Conservation (phyloP, 1,284 basidiomycete species). For the Ustilago esculenta region DNA sequence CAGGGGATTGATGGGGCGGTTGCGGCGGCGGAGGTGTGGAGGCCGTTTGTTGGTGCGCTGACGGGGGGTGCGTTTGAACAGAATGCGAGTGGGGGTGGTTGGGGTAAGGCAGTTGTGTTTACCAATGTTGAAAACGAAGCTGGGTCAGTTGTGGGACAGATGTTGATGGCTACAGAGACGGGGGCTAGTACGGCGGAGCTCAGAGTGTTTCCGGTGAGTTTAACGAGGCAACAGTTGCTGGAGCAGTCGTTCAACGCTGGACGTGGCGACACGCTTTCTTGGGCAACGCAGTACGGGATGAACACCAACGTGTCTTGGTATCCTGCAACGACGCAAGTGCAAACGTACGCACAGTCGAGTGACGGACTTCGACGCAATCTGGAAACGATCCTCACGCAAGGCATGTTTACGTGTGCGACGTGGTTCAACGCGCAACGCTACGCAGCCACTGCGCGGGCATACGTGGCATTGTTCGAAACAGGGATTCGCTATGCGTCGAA, state of each 20-base stretch:
- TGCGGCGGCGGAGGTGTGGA: slow-evolving; percentile 41
- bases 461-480: slow-evolving; percentile 32
- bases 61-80: slow-evolving; percentile 27
- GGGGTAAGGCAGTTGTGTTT: slow-evolving; percentile 37
- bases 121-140: slow-evolving; percentile 56
- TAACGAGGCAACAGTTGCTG: slow-evolving; percentile 23
- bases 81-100: background rate
- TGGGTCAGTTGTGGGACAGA: slow-evolving; percentile 24
- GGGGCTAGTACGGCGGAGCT: slow-evolving; percentile 8
- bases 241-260: slow-evolving; percentile 41
- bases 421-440: slow-evolving; percentile 47
- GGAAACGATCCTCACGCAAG: slow-evolving; percentile 46
- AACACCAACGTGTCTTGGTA: slow-evolving; percentile 8
- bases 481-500: slow-evolving; percentile 51
- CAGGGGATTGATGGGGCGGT: slow-evolving; percentile 22
- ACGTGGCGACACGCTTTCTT: slow-evolving; percentile 10
- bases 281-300: slow-evolving; percentile 13
- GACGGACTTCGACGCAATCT: slow-evolving; percentile 41
- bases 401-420: slow-evolving; percentile 46
- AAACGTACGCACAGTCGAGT: background rate
- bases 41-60: slow-evolving; percentile 41
- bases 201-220: slow-evolving; percentile 9
- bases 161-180: slow-evolving; percentile 17
- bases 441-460: slow-evolving; percentile 2
- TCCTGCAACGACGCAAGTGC: background rate